Base-by-base conservation (phyloP, 1,284 basidiomycete species). In the Leccinum subrobustum region DNA sequence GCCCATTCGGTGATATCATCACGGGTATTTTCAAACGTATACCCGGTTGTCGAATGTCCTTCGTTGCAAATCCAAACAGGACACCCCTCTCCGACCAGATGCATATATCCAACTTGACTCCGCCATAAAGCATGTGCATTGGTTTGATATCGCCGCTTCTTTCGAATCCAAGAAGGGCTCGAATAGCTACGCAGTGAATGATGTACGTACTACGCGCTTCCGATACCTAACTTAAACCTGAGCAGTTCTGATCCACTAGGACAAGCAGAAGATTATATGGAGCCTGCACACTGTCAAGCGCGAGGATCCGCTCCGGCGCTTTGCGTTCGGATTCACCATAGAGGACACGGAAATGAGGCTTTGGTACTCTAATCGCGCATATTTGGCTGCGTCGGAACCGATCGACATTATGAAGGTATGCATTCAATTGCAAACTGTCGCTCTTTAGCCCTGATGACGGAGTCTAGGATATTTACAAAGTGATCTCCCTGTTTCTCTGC, bases 401-500 rank as follows among this genome's bases (percentile, higher is more conserved):
- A 48, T 23, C 12, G 23, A 48, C 12, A 23, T 48, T 16, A 14
- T n/a, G 23, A 42, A 8, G 20, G 47, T 48, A 23, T 8, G 12
- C 6, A 48, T 16, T 48, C 23, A 42, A n/a, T 48, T 48, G 6
- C 4, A 18, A 42, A 42, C 23, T 8, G 3, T 25, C 3, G 6
- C 6, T 48, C 12, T 6, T 23, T 16, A 25, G 20, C 6, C 47
- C 23, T 14, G 14, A 48, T 25, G 9, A 42, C 23, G 12, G 47
- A 2, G 16, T 27, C 50, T 52, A 42, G 39, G 39, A 42, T 42
- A 3, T 42, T 6, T 2, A n/a, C 8, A 4, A 29, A 6, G 27
- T 51, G 8, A 61, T 66, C 9, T 23, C 52, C 8, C 56, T 65
- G 20, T 66, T 66, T 37, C 52, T 44, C 52, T 35, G n/a, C 16